Evolutionary conservation across 2,329 filamentous ascomycete genomes (phyloP), one percentile per base, ranked within the genome.

Genomic region (Trichoderma endophyticum): DNA sequence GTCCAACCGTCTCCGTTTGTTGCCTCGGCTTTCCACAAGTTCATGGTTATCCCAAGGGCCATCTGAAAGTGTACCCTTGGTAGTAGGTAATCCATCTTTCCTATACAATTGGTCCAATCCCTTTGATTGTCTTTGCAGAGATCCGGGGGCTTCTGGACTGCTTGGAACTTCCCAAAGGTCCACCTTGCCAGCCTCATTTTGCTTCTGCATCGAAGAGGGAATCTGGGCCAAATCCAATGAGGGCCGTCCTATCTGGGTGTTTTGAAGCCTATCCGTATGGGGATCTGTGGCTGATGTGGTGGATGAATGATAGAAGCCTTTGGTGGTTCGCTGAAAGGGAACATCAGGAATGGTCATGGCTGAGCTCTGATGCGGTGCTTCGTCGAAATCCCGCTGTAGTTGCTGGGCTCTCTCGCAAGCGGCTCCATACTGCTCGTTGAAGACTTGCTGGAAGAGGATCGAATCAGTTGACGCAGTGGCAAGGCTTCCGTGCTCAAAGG

Each of bases 141-240:
- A 6, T 14, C 56, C 59, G 14, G 51, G 30, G 12, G 26, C 73
- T 30, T 80, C 81, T 6, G 83, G 81, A 59, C 84, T 86, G 73
- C 81, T 83, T 0, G 84, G 84, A 4, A 87, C 80, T 48, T 85
- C 84, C 82, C 84, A 86, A 8, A 78, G 75, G 66, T 84, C 83
- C 64, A 39, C 51, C 39, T 28, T 28, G 24, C 60, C 28, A 32
- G 30, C 28, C 36, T 24, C 43, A n/a, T 60, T 26, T 12, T n/a
- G 36, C 26, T 15, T 51, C 51, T 11, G 26, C 43, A 18, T 18
- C 5, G 72, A 81, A 14, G 80, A 82, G 12, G 79, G 79, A 18
- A 80, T 74, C 51, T 82, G 81, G 4, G 80, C 82, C 62, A 79
- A 76, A 62, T 79, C 78, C 36, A 75, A 75, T 28, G 73, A 66